A percentile compares a stretch with the other conserved stretches of the same genome.
phyloP scores from a whole-genome alignment of 371 early-diverging fungal species.

The Mortierella sp. region DNA sequence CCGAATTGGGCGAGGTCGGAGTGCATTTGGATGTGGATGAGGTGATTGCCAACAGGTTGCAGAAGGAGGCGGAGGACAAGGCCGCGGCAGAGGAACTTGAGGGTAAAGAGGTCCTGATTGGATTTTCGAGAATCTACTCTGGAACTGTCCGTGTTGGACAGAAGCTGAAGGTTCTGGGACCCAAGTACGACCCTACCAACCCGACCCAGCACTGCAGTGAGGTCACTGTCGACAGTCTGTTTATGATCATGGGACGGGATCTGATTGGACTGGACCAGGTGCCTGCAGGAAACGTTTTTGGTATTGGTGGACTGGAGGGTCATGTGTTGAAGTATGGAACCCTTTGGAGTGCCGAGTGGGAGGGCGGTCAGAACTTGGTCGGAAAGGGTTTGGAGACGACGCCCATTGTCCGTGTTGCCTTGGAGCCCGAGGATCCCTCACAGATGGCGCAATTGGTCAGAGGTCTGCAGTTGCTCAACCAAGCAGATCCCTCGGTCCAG shows the following conservation, averaged over 20 bases:
- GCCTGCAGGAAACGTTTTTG: constrained; percentile 96
- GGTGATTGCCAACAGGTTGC: constrained; percentile 37
- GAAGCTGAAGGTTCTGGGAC: constrained; percentile 89
- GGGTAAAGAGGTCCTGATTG: constrained; percentile 77
- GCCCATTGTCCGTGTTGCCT: constrained; percentile 96
- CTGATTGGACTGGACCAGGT: constrained; percentile 86
- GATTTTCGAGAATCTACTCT: constrained; percentile 94
- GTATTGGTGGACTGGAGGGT: constrained; percentile 92
- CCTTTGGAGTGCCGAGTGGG: constrained; percentile 72
- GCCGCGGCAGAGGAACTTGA: constrained; percentile 59
- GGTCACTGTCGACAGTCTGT: constrained; percentile 83
- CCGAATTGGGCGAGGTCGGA: constrained; percentile 61
- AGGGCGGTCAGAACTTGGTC: constrained; percentile 69
- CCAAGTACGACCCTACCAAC: constrained; percentile 86
- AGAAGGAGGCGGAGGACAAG: constrained; percentile 56
- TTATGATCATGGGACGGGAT: constrained; percentile 97
- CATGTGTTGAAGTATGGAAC: constrained; percentile 94
- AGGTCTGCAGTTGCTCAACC: constrained; percentile 91
- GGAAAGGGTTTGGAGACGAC: constrained; percentile 68
- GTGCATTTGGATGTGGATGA: constrained; percentile 55
- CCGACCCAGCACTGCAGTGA: constrained; percentile 79
- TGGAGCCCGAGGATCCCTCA: constrained; percentile 91
- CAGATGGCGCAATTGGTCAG: constrained; percentile 89
- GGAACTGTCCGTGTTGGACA: constrained; percentile 93
- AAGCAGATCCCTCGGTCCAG: constrained; percentile 95